These are phyloP conservation scores for Eutypella sp. DNA, from an alignment of 2,329 filamentous ascomycete genomes.

Conservation along the genomic window DNA sequence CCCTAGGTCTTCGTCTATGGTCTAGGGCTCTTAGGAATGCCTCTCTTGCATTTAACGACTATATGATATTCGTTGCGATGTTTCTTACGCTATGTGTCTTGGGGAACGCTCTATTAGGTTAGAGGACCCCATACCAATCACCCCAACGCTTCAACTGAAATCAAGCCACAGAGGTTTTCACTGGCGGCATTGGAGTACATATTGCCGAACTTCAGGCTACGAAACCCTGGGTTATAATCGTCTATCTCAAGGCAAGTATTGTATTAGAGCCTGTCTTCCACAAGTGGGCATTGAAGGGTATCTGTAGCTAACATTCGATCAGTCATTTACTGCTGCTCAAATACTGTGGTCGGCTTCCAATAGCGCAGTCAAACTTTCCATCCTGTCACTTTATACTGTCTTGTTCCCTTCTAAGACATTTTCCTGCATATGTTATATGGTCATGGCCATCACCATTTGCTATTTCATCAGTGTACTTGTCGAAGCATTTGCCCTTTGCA, in stretches of 20 bases:
- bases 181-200: background rate
- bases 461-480: conserved; percentile 8
- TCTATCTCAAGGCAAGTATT: conserved; percentile 1
- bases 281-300: background rate
- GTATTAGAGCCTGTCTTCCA: background rate
- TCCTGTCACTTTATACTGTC: conserved; percentile 11
- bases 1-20: conserved; percentile 10
- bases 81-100: background rate
- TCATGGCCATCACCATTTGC: conserved; percentile 2
- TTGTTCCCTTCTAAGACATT: conserved; percentile 8
- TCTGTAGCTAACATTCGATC: background rate
- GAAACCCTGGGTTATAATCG: background rate
- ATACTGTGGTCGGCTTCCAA: conserved; percentile 13
- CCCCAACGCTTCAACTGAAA: background rate
- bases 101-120: background rate
- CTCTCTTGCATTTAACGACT: conserved; percentile 11
- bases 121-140: no score
- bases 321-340: background rate
- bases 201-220: conserved; percentile 1
- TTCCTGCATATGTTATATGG: conserved; percentile 2
- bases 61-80: conserved; percentile 8
- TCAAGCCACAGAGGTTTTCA: no score
- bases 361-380: conserved; percentile 11
- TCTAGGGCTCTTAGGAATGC: conserved; percentile 3
- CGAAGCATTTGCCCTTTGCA: conserved; percentile 6